These are phyloP conservation scores for Neoboletus brunneissimus DNA, from an alignment of 768 basidiomycete genomes.

Conservation along the genomic window DNA sequence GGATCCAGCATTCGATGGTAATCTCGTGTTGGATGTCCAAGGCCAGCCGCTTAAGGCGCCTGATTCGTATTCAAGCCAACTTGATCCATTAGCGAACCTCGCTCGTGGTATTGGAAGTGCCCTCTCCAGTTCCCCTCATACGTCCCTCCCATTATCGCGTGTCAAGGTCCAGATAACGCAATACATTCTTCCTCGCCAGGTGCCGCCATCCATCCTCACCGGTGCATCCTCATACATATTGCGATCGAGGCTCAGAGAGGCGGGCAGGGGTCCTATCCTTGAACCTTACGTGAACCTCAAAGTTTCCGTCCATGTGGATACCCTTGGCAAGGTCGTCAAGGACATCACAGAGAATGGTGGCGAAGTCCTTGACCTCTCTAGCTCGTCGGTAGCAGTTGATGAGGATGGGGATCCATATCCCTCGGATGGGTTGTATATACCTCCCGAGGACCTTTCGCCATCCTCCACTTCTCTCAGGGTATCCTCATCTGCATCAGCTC, in stretches of 20 bases:
- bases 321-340: conserved; percentile 73
- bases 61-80: conserved; percentile 42
- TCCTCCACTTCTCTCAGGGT: conserved; percentile 43
- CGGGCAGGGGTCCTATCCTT: conserved; percentile 69
- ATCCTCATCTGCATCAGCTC: conserved; percentile 27
- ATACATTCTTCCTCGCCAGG: conserved; percentile 41
- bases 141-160: conserved; percentile 66
- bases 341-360: conserved; percentile 83
- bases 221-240: conserved; percentile 64
- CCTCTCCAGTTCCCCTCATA: conserved; percentile 77
- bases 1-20: conserved; percentile 74
- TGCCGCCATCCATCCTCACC: conserved; percentile 53
- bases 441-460: conserved; percentile 74
- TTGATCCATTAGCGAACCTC: conserved; percentile 50
- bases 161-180: conserved; percentile 54
- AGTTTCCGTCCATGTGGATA: conserved; percentile 62
- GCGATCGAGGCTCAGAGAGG: conserved; percentile 56
- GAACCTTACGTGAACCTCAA: conserved; percentile 77
- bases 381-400: conserved; percentile 33
- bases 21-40: conserved; percentile 58
- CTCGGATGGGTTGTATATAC: conserved; percentile 69
- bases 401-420: conserved; percentile 45
- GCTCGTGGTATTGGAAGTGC: conserved; percentile 68
- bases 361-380: conserved; percentile 68
- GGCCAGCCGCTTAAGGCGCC: conserved; percentile 53